Evolutionary conservation across 1,139 yeast species (phyloP), one percentile per base, ranked within the genome.

Genomic region (Geotrichum cucujoidarum): DNA sequence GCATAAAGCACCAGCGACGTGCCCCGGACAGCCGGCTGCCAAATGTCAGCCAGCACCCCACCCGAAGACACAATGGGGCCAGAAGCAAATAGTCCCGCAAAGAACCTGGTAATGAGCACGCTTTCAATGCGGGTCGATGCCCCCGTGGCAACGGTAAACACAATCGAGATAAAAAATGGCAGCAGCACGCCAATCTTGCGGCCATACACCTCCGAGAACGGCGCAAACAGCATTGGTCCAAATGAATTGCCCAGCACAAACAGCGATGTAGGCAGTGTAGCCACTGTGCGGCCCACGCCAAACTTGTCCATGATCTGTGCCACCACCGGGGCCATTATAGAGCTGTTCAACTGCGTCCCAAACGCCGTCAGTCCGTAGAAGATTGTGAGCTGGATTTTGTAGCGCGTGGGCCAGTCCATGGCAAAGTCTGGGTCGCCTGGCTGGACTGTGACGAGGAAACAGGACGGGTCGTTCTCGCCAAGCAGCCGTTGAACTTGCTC

Each of bases 221-320:
- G 95, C 4, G 90, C 87, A 71, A 89, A 76, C 36, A 85, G 66
- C 55, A 84, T 68, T 0, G 95, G 95, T 4, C 95, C 95, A 34
- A 78, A 68, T 14, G 83, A 81, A 57, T 84, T 73, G 1, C 95
- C 92, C 55, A 84, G 66, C 30, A 85, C 81, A 74, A 80, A 83
- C 21, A 85, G 67, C 0, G 89, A 75, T 16, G 85, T 81, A 0
- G 85, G 74, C 43, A 84, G 66, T 0, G 78, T 75, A 4, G 82
- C 73, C 0, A 82, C 85, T 57, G 81, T 88, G 27, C 73, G 67
- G 8, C 80, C 72, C 0, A 83, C 79, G 10, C 69, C 66, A 58
- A 73, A 82, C 70, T 68, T 59, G 64, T 47, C 50, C 78, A 69
- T 67, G 70, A 71, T 55, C 67, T 56, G 60, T 76, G 64, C 69